Conservation (phyloP, 2,329 filamentous ascomycete species). For the Phialophora macrospora region DNA sequence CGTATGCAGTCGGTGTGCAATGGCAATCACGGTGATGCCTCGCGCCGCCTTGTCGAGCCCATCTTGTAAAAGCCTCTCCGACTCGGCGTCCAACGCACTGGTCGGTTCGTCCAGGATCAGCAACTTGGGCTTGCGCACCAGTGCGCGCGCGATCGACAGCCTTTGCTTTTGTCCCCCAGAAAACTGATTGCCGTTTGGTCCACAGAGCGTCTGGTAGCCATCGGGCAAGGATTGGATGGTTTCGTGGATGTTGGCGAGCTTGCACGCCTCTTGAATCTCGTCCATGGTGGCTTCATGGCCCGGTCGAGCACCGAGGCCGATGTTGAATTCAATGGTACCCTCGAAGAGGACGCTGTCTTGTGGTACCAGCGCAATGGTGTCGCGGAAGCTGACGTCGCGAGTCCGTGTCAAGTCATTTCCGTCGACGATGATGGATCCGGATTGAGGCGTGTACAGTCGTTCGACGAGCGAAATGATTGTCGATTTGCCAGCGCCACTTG, state of each 20-base stretch:
- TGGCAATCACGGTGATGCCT: constrained; percentile 48
- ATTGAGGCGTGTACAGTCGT: constrained; percentile 86
- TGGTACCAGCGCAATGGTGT: constrained; percentile 80
- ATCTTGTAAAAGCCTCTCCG: constrained; percentile 55
- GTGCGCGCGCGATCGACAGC: constrained; percentile 62
- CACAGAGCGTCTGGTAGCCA: constrained; percentile 59
- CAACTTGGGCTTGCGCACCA: constrained; percentile 60
- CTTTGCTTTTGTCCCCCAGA: constrained; percentile 65
- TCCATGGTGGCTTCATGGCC: constrained; percentile 70
- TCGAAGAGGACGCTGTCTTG: constrained; percentile 95
- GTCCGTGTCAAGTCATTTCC: constrained; percentile 76
- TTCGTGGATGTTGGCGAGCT: constrained; percentile 57
- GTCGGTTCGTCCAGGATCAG: constrained; percentile 67
- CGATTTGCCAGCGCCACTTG: constrained; percentile 89
- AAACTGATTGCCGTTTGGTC: constrained; percentile 59
- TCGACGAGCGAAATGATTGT: constrained; percentile 90
- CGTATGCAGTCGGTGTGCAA: constrained; percentile 50
- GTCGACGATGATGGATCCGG: constrained; percentile 79
- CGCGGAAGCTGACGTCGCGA: constrained; percentile 83
- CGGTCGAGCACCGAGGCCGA: constrained; percentile 70
- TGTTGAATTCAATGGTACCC: constrained; percentile 86
- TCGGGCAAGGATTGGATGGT: constrained; percentile 56
- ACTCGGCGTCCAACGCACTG: constrained; percentile 62
- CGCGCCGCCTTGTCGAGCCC: constrained; percentile 59
- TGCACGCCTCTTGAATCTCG: constrained; percentile 75